Base-by-base conservation (phyloP, 73 alveolate genomes). In the Stentor roeselii region DNA sequence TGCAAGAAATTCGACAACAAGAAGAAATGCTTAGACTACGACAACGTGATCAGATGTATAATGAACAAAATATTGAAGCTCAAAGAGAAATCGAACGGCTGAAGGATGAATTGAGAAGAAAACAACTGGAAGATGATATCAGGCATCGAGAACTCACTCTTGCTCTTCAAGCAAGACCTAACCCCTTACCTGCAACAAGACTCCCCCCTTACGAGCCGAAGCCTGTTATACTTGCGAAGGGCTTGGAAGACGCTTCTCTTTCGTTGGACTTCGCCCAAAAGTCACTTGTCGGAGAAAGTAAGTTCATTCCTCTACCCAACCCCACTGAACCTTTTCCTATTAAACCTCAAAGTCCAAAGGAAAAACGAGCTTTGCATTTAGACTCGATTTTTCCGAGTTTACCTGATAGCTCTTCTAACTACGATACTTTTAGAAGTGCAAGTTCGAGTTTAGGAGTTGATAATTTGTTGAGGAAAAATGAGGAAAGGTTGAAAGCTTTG, bases 71-170 rank as follows among this genome's bases (percentile, higher is more conserved):
- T 60, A 87, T 83, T 85, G 94, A 86, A 76, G 95, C 95, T 3
- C 87, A 85, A 60, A 90, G 88, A 84, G 95, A 90, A 82, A 83
- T 90, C 59, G 95, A 90, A 31, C 83, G 91, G 86, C 83, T 90
- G 86, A 90, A 86, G 83, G 94, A 90, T 39, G 95, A 90, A 85
- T 80, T 90, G 80, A 67, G 37, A 2, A 21, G 37, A 34, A 67
- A 32, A 67, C 80, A 67, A 21, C 14, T 67, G 37, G 84, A 76
- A 21, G 84, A 76, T 36, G 84, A 76, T 21, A 76, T 76, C 14
- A 76, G 84, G 39, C 84, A 76, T 14, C 32, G 39, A 27, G 84
- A 76, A 76, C 34, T 76, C 21, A 14, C 27, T 2, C 32, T 41
- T 31, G 84, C 84, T 15, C 14, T 76, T 15, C 82, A 21, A n/a